Evolutionary conservation across 805 yeast genomes (phyloP).

Genomic region (Candida suzukii): DNA sequence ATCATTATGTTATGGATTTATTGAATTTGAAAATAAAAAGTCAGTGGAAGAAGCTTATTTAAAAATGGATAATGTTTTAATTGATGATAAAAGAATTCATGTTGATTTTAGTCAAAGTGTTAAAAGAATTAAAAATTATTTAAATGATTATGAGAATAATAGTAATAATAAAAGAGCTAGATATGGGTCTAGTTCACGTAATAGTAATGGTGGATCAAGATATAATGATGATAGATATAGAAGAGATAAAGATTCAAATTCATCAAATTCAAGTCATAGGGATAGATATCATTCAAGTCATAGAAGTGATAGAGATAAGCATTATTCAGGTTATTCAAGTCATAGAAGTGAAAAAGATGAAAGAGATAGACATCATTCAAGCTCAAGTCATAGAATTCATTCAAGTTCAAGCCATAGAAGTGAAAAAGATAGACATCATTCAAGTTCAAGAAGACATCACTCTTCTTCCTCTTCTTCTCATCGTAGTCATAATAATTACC

Average conservation of each 20-base stretch:
- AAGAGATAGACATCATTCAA: neutral
- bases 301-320: neutral
- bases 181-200: neutral
- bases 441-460: too few species aligned
- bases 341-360: neutral
- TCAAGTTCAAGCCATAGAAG: neutral
- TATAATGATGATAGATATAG: neutral
- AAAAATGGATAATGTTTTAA: slow-evolving; percentile 53
- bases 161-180: neutral
- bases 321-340: too few species aligned
- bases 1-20: slow-evolving; percentile 56
- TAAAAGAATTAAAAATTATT: neutral
- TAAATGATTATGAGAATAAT: neutral
- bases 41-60: slow-evolving; percentile 57
- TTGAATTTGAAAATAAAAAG: slow-evolving; percentile 41
- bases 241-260: neutral
- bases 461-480: too few species aligned
- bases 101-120: slow-evolving; percentile 62
- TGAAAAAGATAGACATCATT: too few species aligned
- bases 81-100: slow-evolving; percentile 57
- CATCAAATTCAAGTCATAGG: neutral
- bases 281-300: neutral
- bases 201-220: too few species aligned
- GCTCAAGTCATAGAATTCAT: neutral
- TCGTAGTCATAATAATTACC: too few species aligned